Conservation (phyloP, 2,329 filamentous ascomycete species). For the Nemania serpens region DNA sequence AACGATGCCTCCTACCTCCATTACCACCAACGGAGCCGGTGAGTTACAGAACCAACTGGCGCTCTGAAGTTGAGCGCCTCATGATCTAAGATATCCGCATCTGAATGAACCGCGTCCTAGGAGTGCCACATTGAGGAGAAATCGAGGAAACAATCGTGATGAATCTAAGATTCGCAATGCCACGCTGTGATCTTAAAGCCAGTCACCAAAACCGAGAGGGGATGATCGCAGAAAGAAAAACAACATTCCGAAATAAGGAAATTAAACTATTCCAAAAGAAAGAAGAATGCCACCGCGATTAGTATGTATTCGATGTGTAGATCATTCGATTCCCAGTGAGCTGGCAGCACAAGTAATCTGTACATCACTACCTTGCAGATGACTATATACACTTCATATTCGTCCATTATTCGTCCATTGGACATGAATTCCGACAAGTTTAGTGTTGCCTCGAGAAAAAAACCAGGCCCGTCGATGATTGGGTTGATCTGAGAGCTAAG, state of each 20-base stretch:
- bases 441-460: background rate
- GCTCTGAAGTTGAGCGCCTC: slow-evolving; percentile 87
- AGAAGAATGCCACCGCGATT: no score
- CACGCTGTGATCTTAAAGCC: background rate
- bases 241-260: background rate
- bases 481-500: background rate
- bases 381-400: no score
- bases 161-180: background rate
- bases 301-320: background rate
- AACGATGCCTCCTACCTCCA: slow-evolving; percentile 51
- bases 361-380: no score
- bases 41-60: slow-evolving; percentile 88
- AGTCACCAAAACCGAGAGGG: background rate
- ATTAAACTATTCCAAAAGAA: background rate
- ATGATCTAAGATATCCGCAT: slow-evolving; percentile 71
- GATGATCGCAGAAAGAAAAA: background rate
- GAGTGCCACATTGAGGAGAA: slow-evolving; percentile 12
- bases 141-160: background rate
- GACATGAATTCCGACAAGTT: background rate
- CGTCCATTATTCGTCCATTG: background rate
- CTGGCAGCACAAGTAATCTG: background rate
- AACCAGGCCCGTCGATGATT: slow-evolving; percentile 9
- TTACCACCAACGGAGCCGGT: slow-evolving; percentile 90
- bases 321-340: background rate
- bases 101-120: slow-evolving; percentile 4